Base-by-base conservation (phyloP, 805 yeast species). In the Wickerhamiella kurtzmanii region DNA sequence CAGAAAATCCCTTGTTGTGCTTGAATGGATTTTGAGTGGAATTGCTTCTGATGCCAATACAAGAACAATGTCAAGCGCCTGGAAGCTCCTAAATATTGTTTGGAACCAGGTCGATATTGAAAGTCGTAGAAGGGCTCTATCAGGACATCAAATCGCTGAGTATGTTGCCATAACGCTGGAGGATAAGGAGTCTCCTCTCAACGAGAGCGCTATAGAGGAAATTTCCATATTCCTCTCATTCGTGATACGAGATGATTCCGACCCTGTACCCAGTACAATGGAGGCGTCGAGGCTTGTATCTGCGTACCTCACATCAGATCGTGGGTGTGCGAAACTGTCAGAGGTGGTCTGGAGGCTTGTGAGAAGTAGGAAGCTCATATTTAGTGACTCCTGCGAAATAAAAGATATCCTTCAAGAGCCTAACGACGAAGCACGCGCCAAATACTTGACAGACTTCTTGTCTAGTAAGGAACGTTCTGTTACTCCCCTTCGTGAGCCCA, bases 11-110 rank as follows among this genome's bases (percentile, higher is more conserved):
- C 47, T 51, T 2, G 62, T 64, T n/a, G 41, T 66, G 3, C 46
- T 63, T 18, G 68, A 66, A 22, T 65, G 68, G 68, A 45, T 56
- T 40, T 53, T 65, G 42, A 64, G 62, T 38, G 56, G 53, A 45
- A 44, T 62, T 6, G 48, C 53, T 4, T 39, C 44, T 16, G 60
- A 52, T 19, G 20, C 49, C 11, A 22, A 40, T 4, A 59, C 56
- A 1, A 44, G 54, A 8, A 13, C 21, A 11, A 32, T 44, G 16
- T 25, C 44, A 2, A 38, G 39, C n/a, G n/a, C 53, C 2, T 60
- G 63, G 63, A n/a, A 35, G 8, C 22, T 51, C 0, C 25, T 53
- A 13, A 17, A 21, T 3, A 8, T 20, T 1, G 19, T 50, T 3
- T 56, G 58, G 58, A 20, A 16, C 5, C 11, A 8, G 2, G 42